Base-by-base conservation (phyloP, 179 eudicot species). In the Nepenthes alata region DNA sequence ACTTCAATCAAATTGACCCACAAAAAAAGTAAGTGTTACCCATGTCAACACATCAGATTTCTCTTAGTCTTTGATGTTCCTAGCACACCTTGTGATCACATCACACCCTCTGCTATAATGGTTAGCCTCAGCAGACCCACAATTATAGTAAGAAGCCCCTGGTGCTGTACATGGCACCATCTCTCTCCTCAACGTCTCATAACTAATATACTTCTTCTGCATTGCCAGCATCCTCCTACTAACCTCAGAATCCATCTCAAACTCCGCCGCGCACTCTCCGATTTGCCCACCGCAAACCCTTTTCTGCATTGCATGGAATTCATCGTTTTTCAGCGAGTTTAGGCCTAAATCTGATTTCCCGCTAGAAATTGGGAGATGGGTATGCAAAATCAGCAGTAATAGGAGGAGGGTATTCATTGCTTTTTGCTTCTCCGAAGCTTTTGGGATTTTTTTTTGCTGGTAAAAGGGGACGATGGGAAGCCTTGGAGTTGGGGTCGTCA, bases 111-210 rank as follows among this genome's bases (percentile, higher is more conserved):
- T 85, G 53, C 55, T 61, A 55, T 91, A 89, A 1, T 70, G 76
- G 50, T 89, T 86, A 60, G 88, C 95, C 16, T 70, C 83, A 36
- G 82, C 58, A 35, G 70, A 59, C 0, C 74, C 89, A 68, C 98
- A 91, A 14, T 77, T 83, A 70, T 91, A 91, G 65, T 91, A 91
- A 2, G 98, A 91, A 74, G 98, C 82, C 0, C 98, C 96, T n/a
- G 98, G 89, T 5, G 57, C 77, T 10, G 77, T 70, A 68, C 98
- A 91, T 4, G 98, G 98, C 36, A 86, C 96, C 45, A 70, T 65
- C 57, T 91, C 96, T 60, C 84, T 86, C 66, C 66, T 84, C 68
- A 91, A 67, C 39, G 95, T 84, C 50, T 77, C 98, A 58, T 91
- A 91, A 59, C 98, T 91, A 58, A 91, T 86, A 37, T 73, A 91